Conservation (phyloP, 495 filamentous ascomycete species). For the Lasiosphaeriaceae sp. region DNA sequence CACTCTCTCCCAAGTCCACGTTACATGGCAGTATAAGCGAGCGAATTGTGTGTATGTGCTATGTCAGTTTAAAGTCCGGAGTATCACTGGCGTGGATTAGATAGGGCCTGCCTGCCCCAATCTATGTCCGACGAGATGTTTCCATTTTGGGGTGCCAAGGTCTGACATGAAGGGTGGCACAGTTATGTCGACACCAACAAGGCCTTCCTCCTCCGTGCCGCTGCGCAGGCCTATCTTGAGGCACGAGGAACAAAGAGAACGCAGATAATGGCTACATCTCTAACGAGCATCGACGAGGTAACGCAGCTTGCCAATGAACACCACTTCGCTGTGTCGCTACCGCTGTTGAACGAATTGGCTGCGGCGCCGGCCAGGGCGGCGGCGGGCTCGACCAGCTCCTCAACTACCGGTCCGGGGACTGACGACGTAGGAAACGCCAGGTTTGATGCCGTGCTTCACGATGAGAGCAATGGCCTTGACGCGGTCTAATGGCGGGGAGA, state of each 20-base stretch:
- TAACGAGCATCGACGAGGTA: constrained; percentile 54
- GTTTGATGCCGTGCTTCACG: constrained; percentile 26
- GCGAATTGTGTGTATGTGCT: too few species aligned
- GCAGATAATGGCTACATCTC: constrained; percentile 52
- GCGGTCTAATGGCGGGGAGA: constrained; percentile 42
- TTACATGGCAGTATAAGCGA: too few species aligned
- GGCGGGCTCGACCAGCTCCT: background rate
- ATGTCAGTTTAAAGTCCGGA: too few species aligned
- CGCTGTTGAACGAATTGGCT: constrained; percentile 45
- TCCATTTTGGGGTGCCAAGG: background rate
- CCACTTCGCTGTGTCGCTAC: constrained; percentile 55
- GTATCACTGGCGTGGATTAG: too few species aligned
- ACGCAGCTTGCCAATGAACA: constrained; percentile 54
- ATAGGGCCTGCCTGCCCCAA: constrained; percentile 32
- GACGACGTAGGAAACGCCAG: constrained; percentile 35
- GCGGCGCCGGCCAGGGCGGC: constrained; percentile 28
- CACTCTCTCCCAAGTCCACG: too few species aligned
- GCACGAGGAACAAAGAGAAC: constrained; percentile 39
- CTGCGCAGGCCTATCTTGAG: constrained; percentile 53
- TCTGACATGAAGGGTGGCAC: background rate
- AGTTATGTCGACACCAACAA: constrained; percentile 46
- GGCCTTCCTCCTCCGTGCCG: constrained; percentile 46
- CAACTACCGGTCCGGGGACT: constrained; percentile 23
- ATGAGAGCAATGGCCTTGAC: constrained; percentile 49
- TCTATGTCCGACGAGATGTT: constrained; percentile 57